Evolutionary conservation across 2,329 filamentous ascomycete genomes (phyloP), one percentile per base, ranked within the genome.

Genomic region (Aspergillus persii): DNA sequence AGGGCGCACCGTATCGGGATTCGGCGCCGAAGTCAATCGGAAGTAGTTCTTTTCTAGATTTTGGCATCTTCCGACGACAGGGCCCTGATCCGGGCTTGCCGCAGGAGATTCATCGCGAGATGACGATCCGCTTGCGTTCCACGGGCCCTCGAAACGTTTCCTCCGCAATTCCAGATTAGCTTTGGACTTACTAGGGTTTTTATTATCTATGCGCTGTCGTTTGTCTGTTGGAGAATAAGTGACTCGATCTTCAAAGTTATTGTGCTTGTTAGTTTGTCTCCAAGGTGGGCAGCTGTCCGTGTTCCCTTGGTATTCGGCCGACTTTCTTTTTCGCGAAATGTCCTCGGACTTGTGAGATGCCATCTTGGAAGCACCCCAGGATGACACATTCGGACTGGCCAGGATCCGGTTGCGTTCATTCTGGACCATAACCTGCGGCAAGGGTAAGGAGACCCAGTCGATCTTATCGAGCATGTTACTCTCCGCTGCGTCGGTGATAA

Each of bases 11-110:
- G 89, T 89, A 70, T 93, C 89, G 57, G 93, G 88, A 65, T 96
- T 91, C 36, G 95, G 95, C 52, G 93, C 89, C 33, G 93, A 88
- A 18, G 94, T 99, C 74, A 99, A 84, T 63, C 95, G 92, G 72
- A 98, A 90, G 73, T 97, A 99, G 72, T 86, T 89, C 83, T 99
- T 99, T 78, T 98, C 94, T 67, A 98, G 81, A 27, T 82, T 84
- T 76, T 92, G 85, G 74, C 89, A 94, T 50, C 90, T 91, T 66
- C 95, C 95, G 61, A 97, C 85, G 36, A 98, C 88, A 8, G 95
- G 95, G 61, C 85, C 85, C 64, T 79, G 75, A 59, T 77, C 72
- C 59, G 76, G 72, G 66, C 77, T 74, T 46, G 77, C 76, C 54
- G 75, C 70, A 49, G 82, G 79, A 51, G 82, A 80, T 61, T 81